Percentiles rank a stretch among this genome's conserved stretches.
Conservation (phyloP, 345 rosid species). For the Brassica carinata region DNA sequence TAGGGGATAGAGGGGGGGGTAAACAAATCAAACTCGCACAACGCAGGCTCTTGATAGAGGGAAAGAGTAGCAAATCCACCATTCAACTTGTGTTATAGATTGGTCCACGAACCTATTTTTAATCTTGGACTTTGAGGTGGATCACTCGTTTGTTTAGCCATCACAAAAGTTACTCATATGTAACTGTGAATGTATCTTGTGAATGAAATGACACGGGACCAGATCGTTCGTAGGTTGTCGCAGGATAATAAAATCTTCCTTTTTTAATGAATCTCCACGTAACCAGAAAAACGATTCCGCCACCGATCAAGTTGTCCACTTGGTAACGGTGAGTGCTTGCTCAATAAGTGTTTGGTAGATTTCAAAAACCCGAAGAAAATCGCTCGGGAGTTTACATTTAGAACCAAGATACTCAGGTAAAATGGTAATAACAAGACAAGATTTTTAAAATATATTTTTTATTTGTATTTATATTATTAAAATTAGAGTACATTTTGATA, state of each 20-base stretch:
- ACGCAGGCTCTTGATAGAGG: constrained; percentile 20
- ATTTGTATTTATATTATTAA: too few species aligned
- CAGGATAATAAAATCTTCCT: not conserved
- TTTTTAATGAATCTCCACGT: not conserved
- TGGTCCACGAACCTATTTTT: constrained; percentile 22
- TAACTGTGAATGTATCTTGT: not conserved
- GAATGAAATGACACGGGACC: constrained; percentile 1
- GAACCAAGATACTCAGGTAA: not conserved
- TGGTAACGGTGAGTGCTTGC: not conserved
- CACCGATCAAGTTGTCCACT: constrained; percentile 26
- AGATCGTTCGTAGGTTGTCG: not conserved
- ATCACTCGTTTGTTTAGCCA: constrained; percentile 6
- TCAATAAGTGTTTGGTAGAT: constrained; percentile 8
- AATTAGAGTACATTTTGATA: too few species aligned
- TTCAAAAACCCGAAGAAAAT: not conserved
- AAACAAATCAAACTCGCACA: not conserved
- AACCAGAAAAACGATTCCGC: constrained; percentile 2
- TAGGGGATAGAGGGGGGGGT: not conserved
- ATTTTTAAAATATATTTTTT: not conserved
- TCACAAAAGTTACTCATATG: not conserved
- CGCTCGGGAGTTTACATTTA: not conserved
- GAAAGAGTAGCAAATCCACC: constrained; percentile 18
- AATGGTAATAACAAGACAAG: not conserved
- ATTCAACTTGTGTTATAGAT: constrained; percentile 24
- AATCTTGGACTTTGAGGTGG: constrained; percentile 13